These are phyloP conservation scores for Calonectria montana DNA, from an alignment of 2,329 filamentous ascomycete genomes.

Conservation along the genomic window DNA sequence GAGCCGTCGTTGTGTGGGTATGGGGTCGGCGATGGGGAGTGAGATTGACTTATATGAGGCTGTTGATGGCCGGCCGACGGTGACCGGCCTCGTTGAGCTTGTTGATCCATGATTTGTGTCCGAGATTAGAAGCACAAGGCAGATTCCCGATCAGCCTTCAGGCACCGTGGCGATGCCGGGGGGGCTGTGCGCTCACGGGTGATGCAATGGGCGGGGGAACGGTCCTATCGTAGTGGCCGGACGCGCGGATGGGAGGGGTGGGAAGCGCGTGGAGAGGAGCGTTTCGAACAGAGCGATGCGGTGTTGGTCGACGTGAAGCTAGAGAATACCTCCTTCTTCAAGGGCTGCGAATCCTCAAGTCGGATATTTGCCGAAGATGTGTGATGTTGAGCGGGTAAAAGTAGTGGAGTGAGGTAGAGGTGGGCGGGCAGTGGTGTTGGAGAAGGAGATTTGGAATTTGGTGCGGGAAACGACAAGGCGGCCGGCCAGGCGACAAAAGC, in stretches of 20 bases:
- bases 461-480: conserved; percentile 9
- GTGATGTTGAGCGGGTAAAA: conserved; percentile 11
- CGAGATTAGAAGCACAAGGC: conserved; percentile 54
- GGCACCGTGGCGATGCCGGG: conserved; percentile 53
- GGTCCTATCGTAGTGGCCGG: conserved; percentile 42
- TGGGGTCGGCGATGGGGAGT: conserved; percentile 72
- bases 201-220: conserved; percentile 45
- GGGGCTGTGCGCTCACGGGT: conserved; percentile 55
- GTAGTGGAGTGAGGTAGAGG: conserved; percentile 8
- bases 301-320: conserved; percentile 29
- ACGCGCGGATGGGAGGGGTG: conserved; percentile 44
- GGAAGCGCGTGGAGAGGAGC: conserved; percentile 32
- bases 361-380: conserved; percentile 3
- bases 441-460: conserved; percentile 16
- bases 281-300: conserved; percentile 34
- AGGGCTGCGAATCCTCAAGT: conserved; percentile 13
- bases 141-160: conserved; percentile 60
- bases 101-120: conserved; percentile 55
- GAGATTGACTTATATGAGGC: conserved; percentile 75
- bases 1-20: conserved; percentile 60
- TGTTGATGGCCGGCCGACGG: conserved; percentile 68
- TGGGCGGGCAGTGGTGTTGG: conserved; percentile 17
- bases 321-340: conserved; percentile 7
- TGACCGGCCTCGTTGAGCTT: conserved; percentile 65
- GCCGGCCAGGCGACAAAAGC: conserved; percentile 7